Conservation (phyloP, 345 rosid genomes). For the Moricandia moricandioides region DNA sequence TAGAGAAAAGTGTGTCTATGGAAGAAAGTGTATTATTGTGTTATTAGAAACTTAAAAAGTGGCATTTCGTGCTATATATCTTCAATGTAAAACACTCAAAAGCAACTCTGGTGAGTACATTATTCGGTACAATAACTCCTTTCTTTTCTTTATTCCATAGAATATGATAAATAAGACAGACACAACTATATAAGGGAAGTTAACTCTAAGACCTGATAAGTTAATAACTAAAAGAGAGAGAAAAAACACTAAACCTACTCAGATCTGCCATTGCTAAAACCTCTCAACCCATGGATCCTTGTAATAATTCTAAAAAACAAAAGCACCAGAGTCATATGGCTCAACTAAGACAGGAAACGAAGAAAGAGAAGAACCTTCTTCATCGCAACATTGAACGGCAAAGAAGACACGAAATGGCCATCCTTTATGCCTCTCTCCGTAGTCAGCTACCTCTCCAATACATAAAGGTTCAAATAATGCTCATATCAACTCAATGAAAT, state of each 20-base stretch:
- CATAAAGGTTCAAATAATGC: background rate
- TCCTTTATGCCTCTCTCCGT: background rate
- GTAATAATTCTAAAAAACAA: background rate
- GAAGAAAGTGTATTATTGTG: no score
- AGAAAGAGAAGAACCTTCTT: background rate
- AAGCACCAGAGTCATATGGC: background rate
- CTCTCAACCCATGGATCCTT: background rate
- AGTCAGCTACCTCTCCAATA: background rate
- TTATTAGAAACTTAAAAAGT: no score
- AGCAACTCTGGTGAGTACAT: no score
- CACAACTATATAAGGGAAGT: background rate
- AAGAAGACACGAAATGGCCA: background rate
- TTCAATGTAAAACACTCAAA: no score
- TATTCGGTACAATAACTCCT: background rate
- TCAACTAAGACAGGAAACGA: background rate
- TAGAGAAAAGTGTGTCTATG: no score
- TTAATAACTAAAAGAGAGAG: background rate
- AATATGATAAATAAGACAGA: background rate
- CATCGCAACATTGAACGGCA: background rate
- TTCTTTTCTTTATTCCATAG: background rate
- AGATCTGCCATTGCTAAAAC: constrained; percentile 9
- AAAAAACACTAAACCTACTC: constrained; percentile 4
- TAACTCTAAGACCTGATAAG: constrained; percentile 5
- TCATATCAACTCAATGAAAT: background rate
- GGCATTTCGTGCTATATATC: no score